Evolutionary conservation across 2,329 filamentous ascomycete species (phyloP).

Genomic region (Tolypocladium tropicale): DNA sequence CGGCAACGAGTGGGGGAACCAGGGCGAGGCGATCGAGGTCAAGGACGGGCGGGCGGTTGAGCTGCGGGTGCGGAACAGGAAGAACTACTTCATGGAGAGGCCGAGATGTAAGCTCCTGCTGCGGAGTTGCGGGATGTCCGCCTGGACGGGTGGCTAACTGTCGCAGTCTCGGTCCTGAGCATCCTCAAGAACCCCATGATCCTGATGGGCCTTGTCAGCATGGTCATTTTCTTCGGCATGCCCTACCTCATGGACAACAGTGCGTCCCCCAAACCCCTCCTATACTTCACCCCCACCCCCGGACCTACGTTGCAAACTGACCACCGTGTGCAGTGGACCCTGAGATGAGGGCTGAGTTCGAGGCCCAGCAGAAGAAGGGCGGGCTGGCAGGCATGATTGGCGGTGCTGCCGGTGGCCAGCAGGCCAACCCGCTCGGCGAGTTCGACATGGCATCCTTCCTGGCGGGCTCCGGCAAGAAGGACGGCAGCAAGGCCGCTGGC

Average conservation of each 20-base stretch:
- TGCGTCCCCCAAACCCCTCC: conserved; percentile 38
- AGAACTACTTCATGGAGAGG: conserved; percentile 70
- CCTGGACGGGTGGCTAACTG: background rate
- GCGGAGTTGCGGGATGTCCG: background rate
- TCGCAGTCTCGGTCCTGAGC: conserved; percentile 62
- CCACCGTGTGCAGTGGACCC: conserved; percentile 66
- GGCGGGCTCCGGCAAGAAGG: conserved; percentile 41
- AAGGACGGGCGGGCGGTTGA: conserved; percentile 42
- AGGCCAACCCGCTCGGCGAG: conserved; percentile 36
- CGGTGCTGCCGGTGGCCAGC: conserved; percentile 16
- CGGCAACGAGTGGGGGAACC: conserved; percentile 84
- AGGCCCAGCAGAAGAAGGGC: conserved; percentile 73
- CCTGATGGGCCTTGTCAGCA: conserved; percentile 73
- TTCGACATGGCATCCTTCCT: conserved; percentile 57
- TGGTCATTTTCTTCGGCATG: conserved; percentile 82
- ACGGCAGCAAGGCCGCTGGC: conserved; percentile 9
- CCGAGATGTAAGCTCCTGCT: conserved; percentile 55
- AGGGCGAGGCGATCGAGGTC: conserved; percentile 50
- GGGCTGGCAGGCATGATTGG: conserved; percentile 51
- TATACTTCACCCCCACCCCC: too few species aligned
- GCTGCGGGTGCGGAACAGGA: conserved; percentile 49
- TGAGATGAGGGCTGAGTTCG: conserved; percentile 88
- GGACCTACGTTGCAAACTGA: background rate
- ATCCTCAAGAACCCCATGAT: conserved; percentile 97
- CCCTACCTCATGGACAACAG: conserved; percentile 93